A percentile compares a stretch with the other conserved stretches of the same genome.
Evolutionary conservation across 345 rosid species (phyloP).

Genomic region (Citrus australasica): DNA sequence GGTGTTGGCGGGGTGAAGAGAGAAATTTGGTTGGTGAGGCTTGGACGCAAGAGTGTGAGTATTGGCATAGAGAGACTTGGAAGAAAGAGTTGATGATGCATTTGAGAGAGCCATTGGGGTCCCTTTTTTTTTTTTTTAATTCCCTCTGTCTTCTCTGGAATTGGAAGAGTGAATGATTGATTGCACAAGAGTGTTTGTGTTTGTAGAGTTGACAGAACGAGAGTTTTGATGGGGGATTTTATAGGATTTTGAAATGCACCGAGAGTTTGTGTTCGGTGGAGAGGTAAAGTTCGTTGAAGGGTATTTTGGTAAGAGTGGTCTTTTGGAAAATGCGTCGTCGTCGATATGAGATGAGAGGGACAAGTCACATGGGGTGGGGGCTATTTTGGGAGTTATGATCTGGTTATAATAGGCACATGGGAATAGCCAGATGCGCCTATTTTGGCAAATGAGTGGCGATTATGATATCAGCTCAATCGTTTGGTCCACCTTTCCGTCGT

Average conservation of each 20-base stretch:
- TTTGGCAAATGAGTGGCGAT: too few species aligned
- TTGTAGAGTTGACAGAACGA: not conserved
- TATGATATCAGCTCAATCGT: too few species aligned
- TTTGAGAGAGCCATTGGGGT: slow-evolving; percentile 57
- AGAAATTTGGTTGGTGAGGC: slow-evolving; percentile 26
- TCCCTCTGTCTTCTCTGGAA: not conserved
- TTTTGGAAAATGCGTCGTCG: not conserved
- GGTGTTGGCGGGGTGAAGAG: slow-evolving; percentile 28
- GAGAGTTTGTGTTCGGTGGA: too few species aligned
- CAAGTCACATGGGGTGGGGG: not conserved
- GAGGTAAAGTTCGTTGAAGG: too few species aligned
- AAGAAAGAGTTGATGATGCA: slow-evolving; percentile 39
- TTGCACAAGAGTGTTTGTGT: not conserved
- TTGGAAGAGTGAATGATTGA: not conserved
- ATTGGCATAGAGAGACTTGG: slow-evolving; percentile 39
- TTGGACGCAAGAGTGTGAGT: slow-evolving; percentile 26
- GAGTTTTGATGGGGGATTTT: too few species aligned
- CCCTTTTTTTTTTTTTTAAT: too few species aligned
- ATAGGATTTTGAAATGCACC: too few species aligned
- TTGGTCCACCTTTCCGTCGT: too few species aligned
- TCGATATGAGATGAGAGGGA: too few species aligned
- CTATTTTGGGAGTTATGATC: not conserved
- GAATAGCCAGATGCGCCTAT: too few species aligned
- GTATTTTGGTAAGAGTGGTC: not conserved
- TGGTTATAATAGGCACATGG: too few species aligned